A percentile compares a stretch with the other conserved stretches of the same genome.
Conservation (phyloP, 495 filamentous ascomycete species). For the Penicillium soppii region DNA sequence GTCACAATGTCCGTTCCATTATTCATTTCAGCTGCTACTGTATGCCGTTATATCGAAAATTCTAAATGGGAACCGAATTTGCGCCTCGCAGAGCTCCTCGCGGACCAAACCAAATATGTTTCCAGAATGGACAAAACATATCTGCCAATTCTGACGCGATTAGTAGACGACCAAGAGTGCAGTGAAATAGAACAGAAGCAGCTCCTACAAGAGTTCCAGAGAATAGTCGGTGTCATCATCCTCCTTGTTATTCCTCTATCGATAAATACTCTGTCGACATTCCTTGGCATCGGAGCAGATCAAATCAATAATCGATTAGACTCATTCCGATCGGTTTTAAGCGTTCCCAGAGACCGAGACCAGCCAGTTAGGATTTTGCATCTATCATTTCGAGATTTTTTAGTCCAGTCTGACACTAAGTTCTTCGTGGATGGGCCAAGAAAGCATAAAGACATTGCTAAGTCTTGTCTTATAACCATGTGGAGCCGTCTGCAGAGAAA, state of each 20-base stretch:
- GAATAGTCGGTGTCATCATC: slow-evolving; percentile 26
- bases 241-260: slow-evolving; percentile 27
- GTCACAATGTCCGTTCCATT: slow-evolving; percentile 24
- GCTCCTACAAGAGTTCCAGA: slow-evolving; percentile 22
- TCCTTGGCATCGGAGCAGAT: slow-evolving; percentile 10
- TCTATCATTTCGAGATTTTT: slow-evolving; percentile 12
- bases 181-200: neutral
- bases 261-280: slow-evolving; percentile 11
- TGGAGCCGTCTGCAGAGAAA: slow-evolving; percentile 25
- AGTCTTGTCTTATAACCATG: slow-evolving; percentile 30
- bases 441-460: slow-evolving; percentile 9
- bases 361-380: slow-evolving; percentile 9
- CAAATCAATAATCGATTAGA: slow-evolving; percentile 15
- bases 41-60: slow-evolving; percentile 28
- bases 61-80: slow-evolving; percentile 12
- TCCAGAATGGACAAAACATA: slow-evolving; percentile 28
- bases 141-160: slow-evolving; percentile 25
- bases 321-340: slow-evolving; percentile 27
- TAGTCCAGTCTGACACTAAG: slow-evolving; percentile 11
- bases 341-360: slow-evolving; percentile 23
- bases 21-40: slow-evolving; percentile 32
- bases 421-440: slow-evolving; percentile 17
- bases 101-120: slow-evolving; percentile 8
- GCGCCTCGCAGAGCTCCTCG: slow-evolving; percentile 18
- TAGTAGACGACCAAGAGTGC: slow-evolving; percentile 13